Evolutionary conservation across 148 eudicot species (phyloP).

Genomic region (Arctostaphylos glauca): DNA sequence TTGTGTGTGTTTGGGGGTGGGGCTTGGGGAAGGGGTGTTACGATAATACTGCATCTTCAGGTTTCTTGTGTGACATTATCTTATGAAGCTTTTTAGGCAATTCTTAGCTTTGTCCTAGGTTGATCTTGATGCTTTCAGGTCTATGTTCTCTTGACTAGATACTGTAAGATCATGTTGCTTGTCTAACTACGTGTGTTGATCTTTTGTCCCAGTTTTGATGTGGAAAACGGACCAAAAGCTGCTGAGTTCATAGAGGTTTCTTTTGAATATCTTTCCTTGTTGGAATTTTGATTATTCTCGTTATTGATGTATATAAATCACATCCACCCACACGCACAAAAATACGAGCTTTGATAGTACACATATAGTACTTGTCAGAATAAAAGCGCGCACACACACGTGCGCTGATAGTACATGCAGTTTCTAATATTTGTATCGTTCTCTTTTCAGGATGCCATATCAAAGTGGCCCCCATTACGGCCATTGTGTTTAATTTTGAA

Average conservation of each 20-base stretch:
- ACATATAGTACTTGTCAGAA: neutral
- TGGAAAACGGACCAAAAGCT: slow-evolving; percentile 88
- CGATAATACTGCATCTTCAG: neutral
- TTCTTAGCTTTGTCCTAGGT: neutral
- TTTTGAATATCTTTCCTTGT: slow-evolving; percentile 1
- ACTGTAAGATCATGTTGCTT: neutral
- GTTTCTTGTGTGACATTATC: neutral
- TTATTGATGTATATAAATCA: neutral
- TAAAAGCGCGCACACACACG: neutral
- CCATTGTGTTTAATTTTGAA: slow-evolving; percentile 94
- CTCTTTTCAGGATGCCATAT: slow-evolving; percentile 64
- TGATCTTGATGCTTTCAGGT: neutral
- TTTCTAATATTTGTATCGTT: neutral
- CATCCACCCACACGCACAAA: neutral
- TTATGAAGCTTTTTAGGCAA: neutral
- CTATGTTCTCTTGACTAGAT: neutral
- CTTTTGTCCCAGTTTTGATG: slow-evolving; percentile 69
- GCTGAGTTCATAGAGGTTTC: slow-evolving; percentile 86
- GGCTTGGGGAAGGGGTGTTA: too few relatives aligned
- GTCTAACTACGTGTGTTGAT: neutral
- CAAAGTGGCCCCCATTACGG: slow-evolving; percentile 76
- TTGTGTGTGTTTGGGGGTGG: too few relatives aligned
- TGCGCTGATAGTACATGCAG: neutral
- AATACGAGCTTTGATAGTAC: neutral
- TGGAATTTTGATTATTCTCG: neutral